Percentiles rank a stretch among this genome's conserved stretches.
Conservation (phyloP, 208 protist genomes). For the Wallacemonas collosoma region DNA sequence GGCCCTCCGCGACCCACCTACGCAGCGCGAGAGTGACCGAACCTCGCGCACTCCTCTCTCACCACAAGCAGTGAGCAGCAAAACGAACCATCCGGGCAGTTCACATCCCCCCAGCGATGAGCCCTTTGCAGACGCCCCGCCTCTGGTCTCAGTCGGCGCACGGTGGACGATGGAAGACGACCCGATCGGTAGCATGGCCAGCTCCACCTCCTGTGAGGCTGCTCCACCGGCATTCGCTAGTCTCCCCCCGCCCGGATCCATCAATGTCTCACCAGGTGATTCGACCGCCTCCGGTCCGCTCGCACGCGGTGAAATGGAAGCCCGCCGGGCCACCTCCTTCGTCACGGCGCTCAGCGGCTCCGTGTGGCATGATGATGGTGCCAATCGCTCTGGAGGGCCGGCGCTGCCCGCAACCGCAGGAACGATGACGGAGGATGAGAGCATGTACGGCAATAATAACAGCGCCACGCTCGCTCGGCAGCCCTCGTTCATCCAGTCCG, state of each 20-base stretch:
- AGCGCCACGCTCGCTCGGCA: neutral
- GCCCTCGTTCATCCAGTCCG: constrained; percentile 46
- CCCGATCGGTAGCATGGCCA: neutral
- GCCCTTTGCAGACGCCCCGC: neutral
- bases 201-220: neutral
- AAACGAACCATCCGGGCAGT: neutral
- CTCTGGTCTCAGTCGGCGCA: neutral
- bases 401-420: neutral
- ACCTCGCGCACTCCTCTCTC: neutral
- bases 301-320: neutral
- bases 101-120: neutral
- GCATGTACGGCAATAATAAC: constrained; percentile 3
- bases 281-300: neutral
- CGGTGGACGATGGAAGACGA: constrained; percentile 8
- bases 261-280: neutral
- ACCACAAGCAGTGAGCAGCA: neutral
- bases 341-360: constrained; percentile 12
- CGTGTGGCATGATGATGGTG: constrained; percentile 1
- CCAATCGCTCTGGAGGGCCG: neutral
- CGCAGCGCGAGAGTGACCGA: neutral
- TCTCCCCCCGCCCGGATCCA: neutral
- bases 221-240: neutral
- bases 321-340: constrained; percentile 3
- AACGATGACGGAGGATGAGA: constrained; percentile 13
- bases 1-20: neutral